Evolutionary conservation across 495 filamentous ascomycete genomes (phyloP), one percentile per base, ranked within the genome.

Genomic region (Daldinia caldariorum): DNA sequence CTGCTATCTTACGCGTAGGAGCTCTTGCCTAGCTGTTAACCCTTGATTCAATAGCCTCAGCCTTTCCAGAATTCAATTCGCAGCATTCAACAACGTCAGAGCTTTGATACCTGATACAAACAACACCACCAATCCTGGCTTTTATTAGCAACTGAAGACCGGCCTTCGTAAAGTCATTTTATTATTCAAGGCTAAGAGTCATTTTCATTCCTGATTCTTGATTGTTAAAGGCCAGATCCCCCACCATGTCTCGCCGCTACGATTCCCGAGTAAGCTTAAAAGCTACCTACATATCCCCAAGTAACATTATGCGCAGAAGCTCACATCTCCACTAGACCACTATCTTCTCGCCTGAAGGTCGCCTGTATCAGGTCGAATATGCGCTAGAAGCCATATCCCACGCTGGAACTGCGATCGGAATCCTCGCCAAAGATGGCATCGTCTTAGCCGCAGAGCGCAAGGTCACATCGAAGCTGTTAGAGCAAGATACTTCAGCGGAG

Each of bases 331-430:
- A 61, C 47, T 76, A 98, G 94, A 99, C 95, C 72, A 99, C 95
- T 80, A 99, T 98, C 86, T 99, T 99, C 88, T 99, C 95, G 55
- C 95, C 95, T 67, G 95, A 99, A 83, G 95, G 95, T 58, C 94
- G 95, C 73, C 87, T 99, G 58, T 99, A 99, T 81, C 95, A 99
- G 82, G 95, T 99, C 72, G 95, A 99, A 88, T 99, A 99, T 88
- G 95, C 95, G 13, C 89, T 99, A 20, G 95, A 99, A 79, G 95
- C 95, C 75, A 99, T 99, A 77, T 98, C 96, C 53, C 96, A 99
- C 76, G 95, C 95, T 67, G 95, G 95, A 63, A 99, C 95, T 22
- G 95, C 95, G 66, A 88, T 99, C 66, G 95, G 95, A 54, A 97
- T 99, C 74, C 86, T 99, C 68, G 94, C 95, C 59, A 93, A 94